Conservation (phyloP, 257 asterid genomes). For the Nicotiana attenuata region DNA sequence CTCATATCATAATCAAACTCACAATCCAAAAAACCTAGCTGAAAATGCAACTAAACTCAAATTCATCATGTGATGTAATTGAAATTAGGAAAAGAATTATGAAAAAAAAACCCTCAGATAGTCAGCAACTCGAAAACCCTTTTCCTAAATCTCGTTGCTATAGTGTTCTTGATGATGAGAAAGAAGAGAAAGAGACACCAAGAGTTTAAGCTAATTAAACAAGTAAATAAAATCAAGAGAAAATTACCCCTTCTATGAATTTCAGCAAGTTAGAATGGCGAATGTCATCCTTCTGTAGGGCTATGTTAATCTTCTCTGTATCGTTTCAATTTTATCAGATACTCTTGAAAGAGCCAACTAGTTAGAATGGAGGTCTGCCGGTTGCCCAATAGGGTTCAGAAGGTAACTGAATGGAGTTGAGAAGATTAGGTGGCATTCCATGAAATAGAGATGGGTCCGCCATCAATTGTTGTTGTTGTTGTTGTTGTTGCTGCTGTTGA, state of each 20-base stretch:
- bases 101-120: background rate
- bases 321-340: background rate
- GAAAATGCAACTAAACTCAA: background rate
- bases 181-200: background rate
- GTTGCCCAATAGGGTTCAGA: slow-evolving; percentile 37
- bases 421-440: slow-evolving; percentile 31
- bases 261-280: background rate
- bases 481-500: slow-evolving; percentile 26
- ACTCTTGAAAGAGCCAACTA: background rate
- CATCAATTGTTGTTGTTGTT: slow-evolving; percentile 25
- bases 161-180: background rate
- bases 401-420: slow-evolving; percentile 38
- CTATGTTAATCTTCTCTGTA: background rate
- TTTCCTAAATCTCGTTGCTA: background rate
- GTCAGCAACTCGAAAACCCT: background rate
- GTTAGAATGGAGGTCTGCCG: slow-evolving; percentile 37
- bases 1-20: slow-evolving; percentile 20
- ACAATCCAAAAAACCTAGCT: slow-evolving; percentile 6
- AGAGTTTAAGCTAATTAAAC: slow-evolving; percentile 13
- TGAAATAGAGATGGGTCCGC: slow-evolving; percentile 31
- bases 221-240: background rate
- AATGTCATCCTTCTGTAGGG: background rate
- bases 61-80: slow-evolving; percentile 1
- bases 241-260: slow-evolving; percentile 1
- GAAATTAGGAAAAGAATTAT: background rate